A percentile compares a stretch with the other conserved stretches of the same genome.
Conservation (phyloP, 306 rosid species). For the Castanea sativa region DNA sequence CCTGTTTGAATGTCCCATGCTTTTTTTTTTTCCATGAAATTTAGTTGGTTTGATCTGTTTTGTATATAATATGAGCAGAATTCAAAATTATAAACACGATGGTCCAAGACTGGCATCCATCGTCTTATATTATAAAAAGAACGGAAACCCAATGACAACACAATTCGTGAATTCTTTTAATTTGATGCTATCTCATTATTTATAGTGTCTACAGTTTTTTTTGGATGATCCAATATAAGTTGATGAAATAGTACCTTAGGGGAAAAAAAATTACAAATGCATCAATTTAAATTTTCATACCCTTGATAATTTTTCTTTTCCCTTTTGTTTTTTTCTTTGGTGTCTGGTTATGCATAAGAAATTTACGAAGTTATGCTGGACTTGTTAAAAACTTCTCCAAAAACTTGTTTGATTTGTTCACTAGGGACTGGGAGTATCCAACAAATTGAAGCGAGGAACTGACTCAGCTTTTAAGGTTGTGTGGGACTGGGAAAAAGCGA, state of each 20-base stretch:
- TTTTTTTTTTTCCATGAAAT: background rate
- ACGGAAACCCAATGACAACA: background rate
- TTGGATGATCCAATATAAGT: background rate
- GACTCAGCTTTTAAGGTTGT: background rate
- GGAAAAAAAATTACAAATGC: background rate
- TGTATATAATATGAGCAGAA: background rate
- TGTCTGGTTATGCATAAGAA: background rate
- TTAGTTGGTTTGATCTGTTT: background rate
- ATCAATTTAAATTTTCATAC: background rate
- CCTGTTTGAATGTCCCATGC: background rate
- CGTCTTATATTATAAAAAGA: background rate
- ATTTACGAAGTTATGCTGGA: background rate
- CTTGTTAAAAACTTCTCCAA: background rate
- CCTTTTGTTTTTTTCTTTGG: background rate
- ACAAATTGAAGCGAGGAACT: background rate
- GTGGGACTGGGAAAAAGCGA: conserved; percentile 33
- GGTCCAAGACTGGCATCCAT: background rate
- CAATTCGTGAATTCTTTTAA: background rate
- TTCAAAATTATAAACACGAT: background rate
- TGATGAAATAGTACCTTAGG: background rate
- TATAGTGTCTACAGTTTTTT: background rate
- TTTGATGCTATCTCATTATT: background rate
- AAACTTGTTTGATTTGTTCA: background rate
- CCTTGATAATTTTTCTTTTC: background rate
- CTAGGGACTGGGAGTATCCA: background rate